Conservation (phyloP, 176 grass and related monocot species). For the Phoenix dactylifera region DNA sequence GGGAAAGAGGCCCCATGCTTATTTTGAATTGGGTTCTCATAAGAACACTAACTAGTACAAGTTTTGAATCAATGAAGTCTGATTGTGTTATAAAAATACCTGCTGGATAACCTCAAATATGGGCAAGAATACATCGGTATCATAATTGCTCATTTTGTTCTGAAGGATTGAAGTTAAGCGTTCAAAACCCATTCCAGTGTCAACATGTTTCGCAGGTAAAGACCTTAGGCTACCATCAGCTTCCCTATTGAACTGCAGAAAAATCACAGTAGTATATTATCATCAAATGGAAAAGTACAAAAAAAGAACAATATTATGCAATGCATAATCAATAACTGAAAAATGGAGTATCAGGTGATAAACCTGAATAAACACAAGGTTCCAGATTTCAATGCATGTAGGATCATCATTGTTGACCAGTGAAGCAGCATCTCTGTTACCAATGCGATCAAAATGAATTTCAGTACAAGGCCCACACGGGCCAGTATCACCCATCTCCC, state of each 20-base stretch:
- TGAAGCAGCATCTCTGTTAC: constrained; percentile 63
- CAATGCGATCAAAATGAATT: constrained; percentile 91
- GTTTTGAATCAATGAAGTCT: background rate
- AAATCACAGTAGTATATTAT: constrained; percentile 3
- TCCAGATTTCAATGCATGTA: constrained; percentile 96
- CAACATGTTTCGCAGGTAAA: constrained; percentile 91
- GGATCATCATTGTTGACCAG: constrained; percentile 90
- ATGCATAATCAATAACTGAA: background rate
- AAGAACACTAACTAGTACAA: too few species aligned
- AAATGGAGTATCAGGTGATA: constrained; percentile 1
- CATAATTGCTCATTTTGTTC: constrained; percentile 98
- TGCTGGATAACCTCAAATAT: constrained; percentile 86
- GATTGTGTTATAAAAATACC: constrained; percentile 30
- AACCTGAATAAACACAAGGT: constrained; percentile 97
- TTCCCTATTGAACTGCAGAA: constrained; percentile 82
- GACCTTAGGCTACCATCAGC: constrained; percentile 57
- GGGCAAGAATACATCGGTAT: constrained; percentile 77
- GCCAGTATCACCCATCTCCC: constrained; percentile 95
- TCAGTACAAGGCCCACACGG: constrained; percentile 93
- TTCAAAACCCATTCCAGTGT: constrained; percentile 91
- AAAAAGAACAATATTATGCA: background rate
- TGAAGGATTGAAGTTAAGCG: constrained; percentile 88
- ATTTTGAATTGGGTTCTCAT: too few species aligned
- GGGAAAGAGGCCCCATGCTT: too few species aligned
- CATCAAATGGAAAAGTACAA: constrained; percentile 3